phyloP scores from a whole-genome alignment of 2,329 filamentous ascomycete species.

The Geosmithia morbida region DNA sequence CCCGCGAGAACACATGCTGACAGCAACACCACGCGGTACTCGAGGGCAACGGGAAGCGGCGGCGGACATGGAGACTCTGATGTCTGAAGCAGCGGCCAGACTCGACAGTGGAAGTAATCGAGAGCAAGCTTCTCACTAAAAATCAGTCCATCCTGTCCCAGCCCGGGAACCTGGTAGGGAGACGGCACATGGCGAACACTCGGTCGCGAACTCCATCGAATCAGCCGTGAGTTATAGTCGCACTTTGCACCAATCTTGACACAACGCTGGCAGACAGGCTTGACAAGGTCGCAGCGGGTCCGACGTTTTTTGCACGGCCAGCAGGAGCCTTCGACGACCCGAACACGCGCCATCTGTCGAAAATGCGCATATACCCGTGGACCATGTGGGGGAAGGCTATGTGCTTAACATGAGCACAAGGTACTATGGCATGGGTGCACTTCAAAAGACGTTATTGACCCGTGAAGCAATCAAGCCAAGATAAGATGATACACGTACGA shows the following conservation, averaged over 20 bases:
- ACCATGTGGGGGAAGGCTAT: not conserved
- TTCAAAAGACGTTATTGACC: not conserved
- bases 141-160: conserved; percentile 5
- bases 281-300: conserved; percentile 12
- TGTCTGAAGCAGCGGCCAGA: conserved; percentile 17
- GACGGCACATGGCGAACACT: conserved; percentile 13
- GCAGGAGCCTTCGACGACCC: conserved; percentile 16
- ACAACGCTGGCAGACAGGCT: conserved; percentile 12
- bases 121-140: conserved; percentile 14
- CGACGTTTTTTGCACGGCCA: conserved; percentile 12
- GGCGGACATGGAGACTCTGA: conserved; percentile 13
- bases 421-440: not conserved
- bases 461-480: not conserved
- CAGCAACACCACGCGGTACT: conserved; percentile 16
- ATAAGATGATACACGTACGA: not conserved
- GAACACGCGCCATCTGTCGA: conserved; percentile 4
- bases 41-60: conserved; percentile 13
- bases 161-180: conserved; percentile 10
- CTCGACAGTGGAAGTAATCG: conserved; percentile 17
- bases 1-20: conserved; percentile 16
- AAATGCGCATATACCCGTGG: not conserved
- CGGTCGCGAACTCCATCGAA: conserved; percentile 25
- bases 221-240: conserved; percentile 18
- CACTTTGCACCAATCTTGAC: conserved; percentile 7
- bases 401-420: not conserved